Evolutionary conservation across 495 filamentous ascomycete genomes (phyloP), one percentile per base, ranked within the genome.

Genomic region (Neurospora pannonica): DNA sequence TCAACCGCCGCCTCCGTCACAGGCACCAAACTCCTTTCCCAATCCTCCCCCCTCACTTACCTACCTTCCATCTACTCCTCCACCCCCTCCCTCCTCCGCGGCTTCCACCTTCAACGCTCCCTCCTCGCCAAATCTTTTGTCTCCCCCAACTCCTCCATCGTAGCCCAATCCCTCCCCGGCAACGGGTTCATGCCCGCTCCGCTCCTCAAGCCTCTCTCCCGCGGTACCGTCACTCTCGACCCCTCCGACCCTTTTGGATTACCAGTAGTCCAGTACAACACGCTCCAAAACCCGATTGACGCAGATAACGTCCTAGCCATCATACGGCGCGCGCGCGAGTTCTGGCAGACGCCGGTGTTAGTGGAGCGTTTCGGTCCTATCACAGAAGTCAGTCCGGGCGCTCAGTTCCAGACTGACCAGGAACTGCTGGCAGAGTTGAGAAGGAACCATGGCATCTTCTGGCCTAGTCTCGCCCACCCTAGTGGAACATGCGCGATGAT

Each of bases 281-380:
- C 81, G 15, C 73, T 82, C 1, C 72, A 76, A 69, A 82, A 85
- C 75, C 81, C 83, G 1, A 38, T 80, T 17, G 82, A 85, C 72
- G 71, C 38, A 6, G 74, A 74, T 28, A 77, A 60, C 60, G 73
- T 78, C 15, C 70, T 77, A 38, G 86, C 87, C 0, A 87, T 83
- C n/a, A 86, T 90, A 79, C 86, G 86, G 75, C 85, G 88, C 7
- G 79, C 83, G 3, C 86, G 91, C 0, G 17, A 48, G 43, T 74
- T 78, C 4, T 78, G 85, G 75, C 74, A 77, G 1, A 83, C 82
- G n/a, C 83, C 82, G 3, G 81, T 88, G 77, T 74, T 82, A 21
- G 74, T 71, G 28, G 81, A 86, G 1, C 40, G 40, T 2, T 80
- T 84, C 31, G 81, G 71, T 1, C 75, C 77, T 8, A 70, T 60